These are phyloP conservation scores for Dothideomycetes sp. DNA, from an alignment of 2,329 filamentous ascomycete genomes.

Conservation along the genomic window DNA sequence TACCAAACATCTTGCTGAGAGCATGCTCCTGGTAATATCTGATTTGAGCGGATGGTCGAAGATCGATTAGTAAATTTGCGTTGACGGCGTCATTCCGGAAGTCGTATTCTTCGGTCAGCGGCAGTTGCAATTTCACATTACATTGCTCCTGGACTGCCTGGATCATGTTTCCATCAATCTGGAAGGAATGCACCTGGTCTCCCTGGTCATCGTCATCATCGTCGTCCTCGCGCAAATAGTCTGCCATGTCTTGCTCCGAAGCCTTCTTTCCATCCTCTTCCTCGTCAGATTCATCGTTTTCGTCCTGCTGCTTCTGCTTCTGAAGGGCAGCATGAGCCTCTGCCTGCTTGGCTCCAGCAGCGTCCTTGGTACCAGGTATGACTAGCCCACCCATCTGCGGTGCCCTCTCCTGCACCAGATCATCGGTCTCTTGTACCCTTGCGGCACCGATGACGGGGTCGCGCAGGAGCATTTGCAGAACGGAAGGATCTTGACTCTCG, in stretches of 20 bases:
- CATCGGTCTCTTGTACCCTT: constrained; percentile 61
- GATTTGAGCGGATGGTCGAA: constrained; percentile 81
- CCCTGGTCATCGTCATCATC: constrained; percentile 79
- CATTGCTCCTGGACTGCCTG: constrained; percentile 85
- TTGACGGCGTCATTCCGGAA: constrained; percentile 87
- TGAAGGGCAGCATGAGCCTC: constrained; percentile 34
- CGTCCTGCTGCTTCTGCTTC: constrained; percentile 33
- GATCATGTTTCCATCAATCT: constrained; percentile 72
- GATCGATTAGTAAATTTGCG: constrained; percentile 83
- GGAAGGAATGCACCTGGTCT: constrained; percentile 84
- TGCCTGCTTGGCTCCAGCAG: constrained; percentile 75
- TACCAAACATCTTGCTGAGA: constrained; percentile 98
- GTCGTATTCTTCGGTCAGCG: constrained; percentile 92
- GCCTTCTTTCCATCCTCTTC: constrained; percentile 35
- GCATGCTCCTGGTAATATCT: constrained; percentile 95
- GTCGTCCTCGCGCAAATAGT: constrained; percentile 58
- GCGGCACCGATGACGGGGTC: constrained; percentile 73
- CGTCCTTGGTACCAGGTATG: constrained; percentile 90
- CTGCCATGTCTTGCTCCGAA: constrained; percentile 50
- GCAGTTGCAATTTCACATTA: constrained; percentile 65
- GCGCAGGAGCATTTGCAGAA: constrained; percentile 76
- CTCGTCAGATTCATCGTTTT: constrained; percentile 27
- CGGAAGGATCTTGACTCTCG: constrained; percentile 78
- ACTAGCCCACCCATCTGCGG: constrained; percentile 80
- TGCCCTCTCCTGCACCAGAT: constrained; percentile 67